Percentiles rank a stretch among this genome's conserved stretches.
These are phyloP conservation scores for Corchorus capsularis DNA, from an alignment of 345 rosid genomes.

Conservation along the genomic window DNA sequence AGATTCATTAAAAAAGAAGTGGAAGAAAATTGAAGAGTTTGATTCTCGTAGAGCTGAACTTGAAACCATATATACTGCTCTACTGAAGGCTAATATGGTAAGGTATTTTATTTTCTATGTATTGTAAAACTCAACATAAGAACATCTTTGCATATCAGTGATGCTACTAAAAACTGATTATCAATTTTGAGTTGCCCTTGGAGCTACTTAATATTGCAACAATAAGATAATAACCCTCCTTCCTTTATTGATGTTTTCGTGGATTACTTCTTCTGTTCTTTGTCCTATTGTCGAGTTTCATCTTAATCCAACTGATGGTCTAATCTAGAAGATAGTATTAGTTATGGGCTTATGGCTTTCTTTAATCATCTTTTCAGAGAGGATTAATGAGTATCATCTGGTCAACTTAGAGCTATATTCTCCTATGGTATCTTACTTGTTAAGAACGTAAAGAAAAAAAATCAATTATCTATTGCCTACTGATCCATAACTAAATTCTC, in stretches of 20 bases:
- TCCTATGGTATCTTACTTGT: neutral
- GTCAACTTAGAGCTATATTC: neutral
- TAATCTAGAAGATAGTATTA: too few species aligned
- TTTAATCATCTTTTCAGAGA: too few species aligned
- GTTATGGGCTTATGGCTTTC: too few species aligned
- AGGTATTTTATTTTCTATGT: constrained; percentile 17
- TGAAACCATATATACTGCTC: constrained; percentile 76
- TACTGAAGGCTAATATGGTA: constrained; percentile 88
- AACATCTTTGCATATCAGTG: constrained; percentile 13
- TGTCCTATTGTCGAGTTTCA: too few species aligned
- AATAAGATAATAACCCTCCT: neutral
- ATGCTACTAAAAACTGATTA: neutral
- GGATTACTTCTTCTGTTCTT: neutral
- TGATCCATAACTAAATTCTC: neutral
- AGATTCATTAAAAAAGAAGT: constrained; percentile 82
- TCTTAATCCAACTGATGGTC: too few species aligned
- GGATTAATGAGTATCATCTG: too few species aligned
- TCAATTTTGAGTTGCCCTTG: neutral
- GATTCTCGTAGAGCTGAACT: constrained; percentile 92
- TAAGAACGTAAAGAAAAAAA: neutral
- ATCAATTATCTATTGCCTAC: neutral
- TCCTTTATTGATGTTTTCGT: neutral
- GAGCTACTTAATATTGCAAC: neutral
- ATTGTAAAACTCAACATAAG: constrained; percentile 7
- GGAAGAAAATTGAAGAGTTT: constrained; percentile 96